Base-by-base conservation (phyloP, 208 protist genomes). In the Phytomonas sp. region DNA sequence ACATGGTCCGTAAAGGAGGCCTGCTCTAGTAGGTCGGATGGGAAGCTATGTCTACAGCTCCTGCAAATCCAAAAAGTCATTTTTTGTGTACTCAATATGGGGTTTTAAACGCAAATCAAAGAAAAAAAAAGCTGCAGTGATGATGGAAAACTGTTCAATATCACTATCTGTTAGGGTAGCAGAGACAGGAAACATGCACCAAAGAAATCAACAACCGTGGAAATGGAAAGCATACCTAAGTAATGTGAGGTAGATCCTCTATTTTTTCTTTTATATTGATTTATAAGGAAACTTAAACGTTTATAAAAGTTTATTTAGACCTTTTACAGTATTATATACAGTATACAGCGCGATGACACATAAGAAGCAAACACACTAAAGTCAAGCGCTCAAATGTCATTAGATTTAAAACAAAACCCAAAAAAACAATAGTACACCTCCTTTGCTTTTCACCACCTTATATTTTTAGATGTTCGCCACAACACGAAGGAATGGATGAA, bases 31-130 rank as follows among this genome's bases (percentile, higher is more conserved):
- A 80, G 62, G 19, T 67, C 76, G 12, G 73, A 63, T 2, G 91
- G 91, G 65, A 91, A 96, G 65, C 66, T 78, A 79, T 94, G 85
- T 3, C 82, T 77, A 40, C 91, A 96, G 73, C 83, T 85, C 14
- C 82, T 84, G 66, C 91, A 95, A 26, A 95, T 73, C 79, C 84
- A 76, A 52, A 87, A 71, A 11, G 84, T 29, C 79, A 86, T 86
- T 61, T 32, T 36, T 10, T 16, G 40, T 40, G 56, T 29, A n/a
- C 7, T 67, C 78, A 29, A 26, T 59, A 26, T 59, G 29, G 30
- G 16, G 2, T 60, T 34, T 0, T 0, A 59, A 33, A 10, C 11
- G 33, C 26, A 11, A 68, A 4, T 36, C 23, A 23, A 8, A 49
- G 52, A 68, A 60, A 61, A 42, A 71, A 60, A 45, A 42, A 64